These are phyloP conservation scores for Alternaria brassicicola DNA, from an alignment of 2,329 filamentous ascomycete genomes.

Conservation along the genomic window DNA sequence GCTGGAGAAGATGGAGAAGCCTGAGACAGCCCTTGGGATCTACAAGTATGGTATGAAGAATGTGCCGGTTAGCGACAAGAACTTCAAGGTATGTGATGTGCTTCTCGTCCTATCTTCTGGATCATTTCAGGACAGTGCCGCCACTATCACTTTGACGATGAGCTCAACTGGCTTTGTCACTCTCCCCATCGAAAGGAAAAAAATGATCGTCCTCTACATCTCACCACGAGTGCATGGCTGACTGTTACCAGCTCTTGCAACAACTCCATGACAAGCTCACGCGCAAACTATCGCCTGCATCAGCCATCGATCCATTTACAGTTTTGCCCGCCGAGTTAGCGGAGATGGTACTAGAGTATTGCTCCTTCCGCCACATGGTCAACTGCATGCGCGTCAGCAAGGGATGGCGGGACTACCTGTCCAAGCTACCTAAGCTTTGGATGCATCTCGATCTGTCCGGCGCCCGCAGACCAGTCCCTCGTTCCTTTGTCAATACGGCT, in stretches of 20 bases:
- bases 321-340: conserved; percentile 62
- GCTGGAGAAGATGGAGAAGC: conserved; percentile 56
- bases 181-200: not conserved
- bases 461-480: conserved; percentile 52
- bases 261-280: conserved; percentile 56
- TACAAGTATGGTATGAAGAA: conserved; percentile 64
- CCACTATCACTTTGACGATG: not conserved
- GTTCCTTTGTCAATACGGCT: conserved; percentile 51
- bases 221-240: not conserved
- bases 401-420: conserved; percentile 60
- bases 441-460: conserved; percentile 59
- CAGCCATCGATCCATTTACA: conserved; percentile 58
- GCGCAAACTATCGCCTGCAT: conserved; percentile 49
- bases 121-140: not conserved
- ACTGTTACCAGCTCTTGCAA: conserved; percentile 48
- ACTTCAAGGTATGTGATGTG: conserved; percentile 34
- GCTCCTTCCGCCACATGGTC: conserved; percentile 60
- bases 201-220: not conserved
- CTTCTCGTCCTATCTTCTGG: not conserved
- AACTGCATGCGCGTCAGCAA: conserved; percentile 62
- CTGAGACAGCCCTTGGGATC: conserved; percentile 60
- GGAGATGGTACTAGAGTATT: conserved; percentile 57
- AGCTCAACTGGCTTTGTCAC: not conserved
- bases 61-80: conserved; percentile 50
- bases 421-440: conserved; percentile 57